phyloP scores from a whole-genome alignment of 352 stramenopile species.

The Phytophthora rubi region DNA sequence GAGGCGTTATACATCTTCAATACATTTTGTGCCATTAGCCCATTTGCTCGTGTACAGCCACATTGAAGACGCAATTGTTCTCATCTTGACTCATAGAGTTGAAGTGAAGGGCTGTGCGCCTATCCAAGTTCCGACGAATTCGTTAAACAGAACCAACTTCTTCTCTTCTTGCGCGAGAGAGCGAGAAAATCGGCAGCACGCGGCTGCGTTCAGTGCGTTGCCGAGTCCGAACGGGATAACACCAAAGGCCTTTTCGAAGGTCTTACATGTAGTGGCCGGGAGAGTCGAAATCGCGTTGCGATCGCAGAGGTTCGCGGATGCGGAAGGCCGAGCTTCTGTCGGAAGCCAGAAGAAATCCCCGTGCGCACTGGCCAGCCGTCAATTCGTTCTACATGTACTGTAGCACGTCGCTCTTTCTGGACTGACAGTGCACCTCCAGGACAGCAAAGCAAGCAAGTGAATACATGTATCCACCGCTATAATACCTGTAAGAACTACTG shows the following conservation, averaged over 20 bases:
- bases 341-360: background rate
- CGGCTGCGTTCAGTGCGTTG: background rate
- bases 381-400: background rate
- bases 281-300: background rate
- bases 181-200: background rate
- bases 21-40: slow-evolving; percentile 7
- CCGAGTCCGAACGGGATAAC: background rate
- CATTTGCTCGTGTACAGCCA: too few species aligned
- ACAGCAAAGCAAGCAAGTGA: background rate
- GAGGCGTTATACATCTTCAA: slow-evolving; percentile 30
- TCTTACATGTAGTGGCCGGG: background rate
- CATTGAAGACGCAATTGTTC: too few species aligned
- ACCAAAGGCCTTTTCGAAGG: too few species aligned
- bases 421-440: background rate
- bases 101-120: background rate
- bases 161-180: background rate
- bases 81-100: background rate
- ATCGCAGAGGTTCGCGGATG: background rate
- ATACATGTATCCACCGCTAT: background rate
- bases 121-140: slow-evolving; percentile 1
- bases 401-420: background rate
- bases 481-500: background rate
- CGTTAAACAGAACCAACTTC: background rate
- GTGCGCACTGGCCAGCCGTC: background rate
- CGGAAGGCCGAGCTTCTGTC: background rate